Percentiles rank a stretch among this genome's conserved stretches.
Evolutionary conservation across 2,329 filamentous ascomycete genomes (phyloP).

Genomic region (Colletotrichum sp.): DNA sequence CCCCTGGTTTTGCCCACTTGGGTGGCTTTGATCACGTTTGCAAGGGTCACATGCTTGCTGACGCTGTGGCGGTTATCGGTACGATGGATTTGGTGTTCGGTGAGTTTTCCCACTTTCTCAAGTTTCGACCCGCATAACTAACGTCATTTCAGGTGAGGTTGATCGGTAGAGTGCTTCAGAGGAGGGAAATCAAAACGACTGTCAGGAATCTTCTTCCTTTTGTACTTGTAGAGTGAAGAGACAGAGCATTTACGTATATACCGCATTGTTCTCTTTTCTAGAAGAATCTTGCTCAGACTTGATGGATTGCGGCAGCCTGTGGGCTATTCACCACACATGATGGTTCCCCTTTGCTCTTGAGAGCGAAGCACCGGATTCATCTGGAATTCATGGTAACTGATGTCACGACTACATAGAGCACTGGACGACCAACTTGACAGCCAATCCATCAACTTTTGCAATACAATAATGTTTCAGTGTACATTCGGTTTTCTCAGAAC

Average conservation of each 20-base stretch:
- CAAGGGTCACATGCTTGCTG: constrained; percentile 90
- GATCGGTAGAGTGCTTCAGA: constrained; percentile 52
- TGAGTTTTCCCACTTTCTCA: constrained; percentile 44
- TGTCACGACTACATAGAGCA: neutral
- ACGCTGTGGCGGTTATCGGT: constrained; percentile 94
- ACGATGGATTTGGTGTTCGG: constrained; percentile 92
- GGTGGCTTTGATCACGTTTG: constrained; percentile 92
- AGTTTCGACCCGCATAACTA: constrained; percentile 28
- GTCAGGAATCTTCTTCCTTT: constrained; percentile 20
- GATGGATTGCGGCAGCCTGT: neutral
- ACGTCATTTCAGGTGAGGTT: constrained; percentile 58
- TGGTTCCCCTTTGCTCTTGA: neutral
- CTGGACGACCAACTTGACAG: neutral
- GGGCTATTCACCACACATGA: neutral
- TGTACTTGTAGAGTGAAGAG: constrained; percentile 28
- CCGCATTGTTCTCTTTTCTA: constrained; percentile 22
- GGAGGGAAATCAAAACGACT: constrained; percentile 12
- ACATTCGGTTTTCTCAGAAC: constrained; percentile 26
- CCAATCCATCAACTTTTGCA: neutral
- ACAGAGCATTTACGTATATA: constrained; percentile 28
- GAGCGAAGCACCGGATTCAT: neutral
- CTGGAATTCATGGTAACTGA: neutral
- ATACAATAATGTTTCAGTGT: constrained; percentile 4
- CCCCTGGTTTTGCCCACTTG: constrained; percentile 95
- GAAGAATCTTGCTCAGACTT: neutral